A percentile compares a stretch with the other conserved stretches of the same genome.
Evolutionary conservation across 176 grass and related monocot species (phyloP).

Genomic region (Paspalum notatum): DNA sequence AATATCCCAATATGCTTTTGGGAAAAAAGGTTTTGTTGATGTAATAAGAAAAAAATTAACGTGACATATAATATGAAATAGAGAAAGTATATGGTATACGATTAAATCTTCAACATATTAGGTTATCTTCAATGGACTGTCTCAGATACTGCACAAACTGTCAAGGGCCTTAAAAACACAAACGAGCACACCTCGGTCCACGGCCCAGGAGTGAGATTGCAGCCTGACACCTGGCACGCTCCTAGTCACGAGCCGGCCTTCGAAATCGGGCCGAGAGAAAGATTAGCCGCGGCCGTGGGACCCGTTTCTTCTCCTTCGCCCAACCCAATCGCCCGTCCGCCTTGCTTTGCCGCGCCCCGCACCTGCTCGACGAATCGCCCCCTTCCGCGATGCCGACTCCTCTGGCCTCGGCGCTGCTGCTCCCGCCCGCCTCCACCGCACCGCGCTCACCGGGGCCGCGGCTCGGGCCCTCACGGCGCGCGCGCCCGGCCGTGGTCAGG

Average conservation of each 20-base stretch:
- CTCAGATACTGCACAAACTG: too few species aligned
- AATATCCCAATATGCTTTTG: too few species aligned
- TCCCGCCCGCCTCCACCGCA: background rate
- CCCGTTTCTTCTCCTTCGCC: background rate
- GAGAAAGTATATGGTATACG: too few species aligned
- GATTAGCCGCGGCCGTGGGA: background rate
- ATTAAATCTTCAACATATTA: too few species aligned
- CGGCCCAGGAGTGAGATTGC: too few species aligned
- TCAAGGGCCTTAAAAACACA: too few species aligned
- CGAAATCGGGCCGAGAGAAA: background rate
- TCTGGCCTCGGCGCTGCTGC: background rate
- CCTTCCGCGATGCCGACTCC: slow-evolving; percentile 27
- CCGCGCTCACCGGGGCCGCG: background rate
- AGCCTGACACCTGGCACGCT: background rate
- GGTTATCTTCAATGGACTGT: too few species aligned
- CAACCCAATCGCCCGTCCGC: too few species aligned
- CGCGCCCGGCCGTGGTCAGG: background rate
- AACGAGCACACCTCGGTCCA: too few species aligned
- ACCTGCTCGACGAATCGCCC: slow-evolving; percentile 47
- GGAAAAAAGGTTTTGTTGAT: too few species aligned
- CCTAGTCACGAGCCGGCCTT: slow-evolving; percentile 2
- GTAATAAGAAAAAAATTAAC: too few species aligned
- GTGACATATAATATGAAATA: too few species aligned
- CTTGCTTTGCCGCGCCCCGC: background rate
- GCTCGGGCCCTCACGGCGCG: background rate